phyloP scores from a whole-genome alignment of 2,329 filamentous ascomycete species.

The Conoideocrella luteorostrata region DNA sequence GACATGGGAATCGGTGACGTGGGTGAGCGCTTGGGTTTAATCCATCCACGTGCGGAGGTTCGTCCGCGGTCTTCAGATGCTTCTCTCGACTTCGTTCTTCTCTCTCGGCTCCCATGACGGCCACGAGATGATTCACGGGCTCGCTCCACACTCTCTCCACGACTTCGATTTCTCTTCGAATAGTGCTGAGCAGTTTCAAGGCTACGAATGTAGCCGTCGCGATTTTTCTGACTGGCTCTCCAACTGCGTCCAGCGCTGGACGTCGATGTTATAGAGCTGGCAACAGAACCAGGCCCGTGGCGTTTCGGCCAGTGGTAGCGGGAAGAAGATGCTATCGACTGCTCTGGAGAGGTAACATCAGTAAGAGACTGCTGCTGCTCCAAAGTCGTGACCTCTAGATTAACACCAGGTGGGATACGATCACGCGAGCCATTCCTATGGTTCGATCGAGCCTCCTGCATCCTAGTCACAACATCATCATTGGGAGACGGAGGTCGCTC shows the following conservation, averaged over 20 bases:
- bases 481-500: constrained; percentile 55
- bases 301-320: constrained; percentile 51
- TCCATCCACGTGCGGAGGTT: constrained; percentile 55
- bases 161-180: constrained; percentile 46
- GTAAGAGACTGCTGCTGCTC: constrained; percentile 42
- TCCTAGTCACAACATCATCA: constrained; percentile 55
- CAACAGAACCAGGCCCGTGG: constrained; percentile 47
- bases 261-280: constrained; percentile 51
- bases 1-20: constrained; percentile 94
- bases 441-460: constrained; percentile 49
- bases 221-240: constrained; percentile 50
- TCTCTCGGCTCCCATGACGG: constrained; percentile 42
- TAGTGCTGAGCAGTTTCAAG: constrained; percentile 70
- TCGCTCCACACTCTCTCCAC: constrained; percentile 47
- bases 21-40: constrained; percentile 77
- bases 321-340: constrained; percentile 45
- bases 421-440: constrained; percentile 67
- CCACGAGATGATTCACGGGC: constrained; percentile 34
- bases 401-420: constrained; percentile 66
- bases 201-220: constrained; percentile 82
- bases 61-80: constrained; percentile 66
- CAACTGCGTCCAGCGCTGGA: constrained; percentile 46
- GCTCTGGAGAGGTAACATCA: constrained; percentile 52
- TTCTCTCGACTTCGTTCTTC: constrained; percentile 50
- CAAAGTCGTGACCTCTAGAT: constrained; percentile 57